Percentiles rank a stretch among this genome's conserved stretches.
phyloP scores from a whole-genome alignment of 129 eudicot genomes.

The sunflower (Helianthus annuus) region HanXRQr2.0-SUNRISE NC_035449.2:49898977-49899476 shows the following conservation, averaged over 20 bases:
- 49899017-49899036: not conserved
- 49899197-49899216: not conserved
- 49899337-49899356: not conserved
- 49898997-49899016: conserved; percentile 18
- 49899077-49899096: not conserved
- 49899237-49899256: not conserved
- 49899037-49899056: not conserved
- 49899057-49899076: not conserved
- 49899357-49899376: not conserved
- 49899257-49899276: not conserved
- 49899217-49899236: not conserved
- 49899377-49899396: conserved; percentile 29
- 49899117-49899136: too few species aligned
- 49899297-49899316: not conserved
- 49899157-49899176: not conserved
- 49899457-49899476: conserved; percentile 8
- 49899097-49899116: not conserved
- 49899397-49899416: not conserved
- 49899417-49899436: not conserved
- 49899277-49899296: not conserved
- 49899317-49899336: not conserved
- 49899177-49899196: not conserved
- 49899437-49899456: conserved; percentile 26
- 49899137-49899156: not conserved
- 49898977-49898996: not conserved